These are phyloP conservation scores for Lodderomyces jiufengensis DNA, from an alignment of 1,139 yeast genomes.

Conservation along the genomic window DNA sequence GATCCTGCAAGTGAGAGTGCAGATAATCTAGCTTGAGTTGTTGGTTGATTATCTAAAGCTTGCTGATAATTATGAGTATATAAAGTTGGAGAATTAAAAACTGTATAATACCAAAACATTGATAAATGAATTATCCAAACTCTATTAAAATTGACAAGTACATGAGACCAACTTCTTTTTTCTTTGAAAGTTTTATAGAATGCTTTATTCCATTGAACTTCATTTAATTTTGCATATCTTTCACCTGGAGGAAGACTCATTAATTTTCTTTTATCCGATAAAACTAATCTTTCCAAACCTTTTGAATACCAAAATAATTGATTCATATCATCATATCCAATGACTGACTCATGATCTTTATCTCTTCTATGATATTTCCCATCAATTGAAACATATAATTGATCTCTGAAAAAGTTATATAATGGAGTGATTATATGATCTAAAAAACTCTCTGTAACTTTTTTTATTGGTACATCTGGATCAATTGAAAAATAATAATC, in stretches of 20 bases:
- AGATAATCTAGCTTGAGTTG: slow-evolving; percentile 42
- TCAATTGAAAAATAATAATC: slow-evolving; percentile 57
- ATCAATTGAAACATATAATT: slow-evolving; percentile 40
- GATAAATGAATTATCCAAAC: slow-evolving; percentile 61
- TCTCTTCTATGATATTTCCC: slow-evolving; percentile 41
- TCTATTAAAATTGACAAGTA: slow-evolving; percentile 53
- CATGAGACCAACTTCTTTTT: slow-evolving; percentile 58
- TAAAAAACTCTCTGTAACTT: slow-evolving; percentile 38
- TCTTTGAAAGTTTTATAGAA: slow-evolving; percentile 56
- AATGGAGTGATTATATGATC: slow-evolving; percentile 74
- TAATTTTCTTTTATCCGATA: slow-evolving; percentile 34
- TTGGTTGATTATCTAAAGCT: slow-evolving; percentile 46
- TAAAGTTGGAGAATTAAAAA: slow-evolving; percentile 51
- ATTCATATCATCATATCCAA: slow-evolving; percentile 65
- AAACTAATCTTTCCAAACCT: slow-evolving; percentile 43
- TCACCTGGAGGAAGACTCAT: slow-evolving; percentile 43
- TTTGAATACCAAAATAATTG: slow-evolving; percentile 58
- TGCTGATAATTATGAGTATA: slow-evolving; percentile 49
- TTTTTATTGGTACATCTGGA: slow-evolving; percentile 22
- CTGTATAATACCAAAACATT: slow-evolving; percentile 57
- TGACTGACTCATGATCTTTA: slow-evolving; percentile 49
- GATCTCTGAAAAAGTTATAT: slow-evolving; percentile 58
- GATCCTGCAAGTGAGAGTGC: slow-evolving; percentile 52
- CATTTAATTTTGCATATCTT: slow-evolving; percentile 41
- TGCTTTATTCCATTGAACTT: slow-evolving; percentile 48